Percentiles rank a stretch among this genome's conserved stretches.
phyloP scores from a whole-genome alignment of 495 filamentous ascomycete species.

The Sordaria brevicollis region DNA sequence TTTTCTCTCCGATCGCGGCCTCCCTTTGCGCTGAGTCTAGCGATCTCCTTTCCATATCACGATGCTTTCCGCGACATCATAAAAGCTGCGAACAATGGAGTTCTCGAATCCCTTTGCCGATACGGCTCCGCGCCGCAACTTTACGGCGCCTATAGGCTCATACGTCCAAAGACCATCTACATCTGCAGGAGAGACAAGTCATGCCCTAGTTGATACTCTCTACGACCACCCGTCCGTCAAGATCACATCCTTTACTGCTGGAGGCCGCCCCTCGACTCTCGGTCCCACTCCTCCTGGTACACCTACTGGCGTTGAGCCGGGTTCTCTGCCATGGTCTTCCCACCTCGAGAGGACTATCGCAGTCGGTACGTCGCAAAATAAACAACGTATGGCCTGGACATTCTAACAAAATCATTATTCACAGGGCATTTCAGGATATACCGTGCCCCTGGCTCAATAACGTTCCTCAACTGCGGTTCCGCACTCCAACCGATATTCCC shows the following conservation, averaged over 20 bases:
- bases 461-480: constrained; percentile 73
- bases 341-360: constrained; percentile 73
- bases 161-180: background rate
- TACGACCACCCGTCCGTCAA: constrained; percentile 57
- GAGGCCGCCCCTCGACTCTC: constrained; percentile 29
- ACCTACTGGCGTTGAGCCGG: constrained; percentile 29
- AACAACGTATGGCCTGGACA: background rate
- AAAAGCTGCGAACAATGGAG: constrained; percentile 13
- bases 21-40: background rate
- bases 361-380: constrained; percentile 41
- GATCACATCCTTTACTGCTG: constrained; percentile 54
- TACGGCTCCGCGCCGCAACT: constrained; percentile 28
- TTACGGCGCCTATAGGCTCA: constrained; percentile 23
- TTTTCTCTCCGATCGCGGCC: background rate
- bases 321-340: constrained; percentile 64
- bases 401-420: constrained; percentile 2
- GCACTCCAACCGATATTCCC: constrained; percentile 75
- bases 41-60: background rate
- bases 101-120: constrained; percentile 16
- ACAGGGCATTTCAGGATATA: constrained; percentile 70
- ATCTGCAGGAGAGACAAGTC: background rate
- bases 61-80: constrained; percentile 12
- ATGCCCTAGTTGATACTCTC: constrained; percentile 51
- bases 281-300: constrained; percentile 25
- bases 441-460: constrained; percentile 66